Evolutionary conservation across 108 stramenopile species (phyloP).

Genomic region (Thalassiosira profunda): DNA sequence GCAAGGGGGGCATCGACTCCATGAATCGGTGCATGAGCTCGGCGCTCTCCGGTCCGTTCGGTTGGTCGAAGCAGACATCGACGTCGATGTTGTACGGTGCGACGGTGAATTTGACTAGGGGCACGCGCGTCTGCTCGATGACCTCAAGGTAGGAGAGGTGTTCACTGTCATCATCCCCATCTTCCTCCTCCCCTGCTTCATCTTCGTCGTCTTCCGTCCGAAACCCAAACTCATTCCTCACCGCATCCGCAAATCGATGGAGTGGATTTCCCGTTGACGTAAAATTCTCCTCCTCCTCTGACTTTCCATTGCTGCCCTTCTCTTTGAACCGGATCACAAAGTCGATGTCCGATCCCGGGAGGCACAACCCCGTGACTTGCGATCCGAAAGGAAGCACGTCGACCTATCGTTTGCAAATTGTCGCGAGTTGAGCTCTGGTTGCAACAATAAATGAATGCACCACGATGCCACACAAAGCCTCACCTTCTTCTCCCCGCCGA

Average conservation of each 20-base stretch:
- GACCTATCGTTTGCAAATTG: too few species aligned
- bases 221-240: constrained; percentile 58
- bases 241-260: constrained; percentile 55
- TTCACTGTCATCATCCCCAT: constrained; percentile 31
- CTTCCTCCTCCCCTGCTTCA: background rate
- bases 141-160: constrained; percentile 89
- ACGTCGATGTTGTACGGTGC: constrained; percentile 76
- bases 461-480: background rate
- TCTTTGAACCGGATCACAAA: constrained; percentile 60
- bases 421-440: background rate
- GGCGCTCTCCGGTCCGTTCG: constrained; percentile 73
- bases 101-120: constrained; percentile 95
- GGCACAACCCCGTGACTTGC: constrained; percentile 85
- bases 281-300: background rate
- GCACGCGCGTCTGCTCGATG: constrained; percentile 90
- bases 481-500: constrained; percentile 41
- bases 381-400: constrained; percentile 93
- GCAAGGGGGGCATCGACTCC: constrained; percentile 83
- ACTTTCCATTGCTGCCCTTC: constrained; percentile 3
- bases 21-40: constrained; percentile 80
- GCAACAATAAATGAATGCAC: background rate
- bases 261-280: constrained; percentile 37
- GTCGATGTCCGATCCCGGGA: constrained; percentile 92
- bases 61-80: constrained; percentile 92
- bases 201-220: constrained; percentile 20